phyloP scores from a whole-genome alignment of 2,329 filamentous ascomycete genomes.

The Aspergillus eucalypticola region DNA sequence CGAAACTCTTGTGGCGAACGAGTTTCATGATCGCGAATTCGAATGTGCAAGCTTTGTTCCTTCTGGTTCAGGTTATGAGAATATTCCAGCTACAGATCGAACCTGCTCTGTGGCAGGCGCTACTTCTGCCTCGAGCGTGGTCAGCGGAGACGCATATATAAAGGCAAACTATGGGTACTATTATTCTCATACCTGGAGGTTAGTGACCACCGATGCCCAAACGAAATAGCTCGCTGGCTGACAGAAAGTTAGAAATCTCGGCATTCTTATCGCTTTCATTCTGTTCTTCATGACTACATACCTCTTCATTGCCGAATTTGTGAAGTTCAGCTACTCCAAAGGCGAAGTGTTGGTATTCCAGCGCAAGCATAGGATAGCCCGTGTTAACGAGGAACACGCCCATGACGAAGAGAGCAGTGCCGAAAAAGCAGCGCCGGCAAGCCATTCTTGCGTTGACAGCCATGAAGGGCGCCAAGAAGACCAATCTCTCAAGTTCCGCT shows the following conservation, averaged over 20 bases:
- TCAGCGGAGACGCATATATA: conserved; percentile 63
- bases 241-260: conserved; percentile 54
- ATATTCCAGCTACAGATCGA: conserved; percentile 32
- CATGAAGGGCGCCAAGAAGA: neutral
- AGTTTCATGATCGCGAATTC: conserved; percentile 67
- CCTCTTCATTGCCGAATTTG: conserved; percentile 43
- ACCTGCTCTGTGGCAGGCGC: conserved; percentile 61
- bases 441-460: neutral
- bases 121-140: conserved; percentile 52
- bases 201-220: neutral
- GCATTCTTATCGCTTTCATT: conserved; percentile 65
- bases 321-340: conserved; percentile 45
- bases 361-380: conserved; percentile 3
- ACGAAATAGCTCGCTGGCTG: neutral
- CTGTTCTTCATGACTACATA: conserved; percentile 61
- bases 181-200: conserved; percentile 59
- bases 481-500: conserved; percentile 19
- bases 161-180: conserved; percentile 57
- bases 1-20: conserved; percentile 76
- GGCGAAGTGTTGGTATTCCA: conserved; percentile 17
- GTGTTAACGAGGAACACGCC: neutral
- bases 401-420: neutral
- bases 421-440: neutral
- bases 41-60: conserved; percentile 48
- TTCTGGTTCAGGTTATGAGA: conserved; percentile 31